Percentiles rank a stretch among this genome's conserved stretches.
Conservation (phyloP, 495 filamentous ascomycete species). For the Barbatosphaeria neglecta region DNA sequence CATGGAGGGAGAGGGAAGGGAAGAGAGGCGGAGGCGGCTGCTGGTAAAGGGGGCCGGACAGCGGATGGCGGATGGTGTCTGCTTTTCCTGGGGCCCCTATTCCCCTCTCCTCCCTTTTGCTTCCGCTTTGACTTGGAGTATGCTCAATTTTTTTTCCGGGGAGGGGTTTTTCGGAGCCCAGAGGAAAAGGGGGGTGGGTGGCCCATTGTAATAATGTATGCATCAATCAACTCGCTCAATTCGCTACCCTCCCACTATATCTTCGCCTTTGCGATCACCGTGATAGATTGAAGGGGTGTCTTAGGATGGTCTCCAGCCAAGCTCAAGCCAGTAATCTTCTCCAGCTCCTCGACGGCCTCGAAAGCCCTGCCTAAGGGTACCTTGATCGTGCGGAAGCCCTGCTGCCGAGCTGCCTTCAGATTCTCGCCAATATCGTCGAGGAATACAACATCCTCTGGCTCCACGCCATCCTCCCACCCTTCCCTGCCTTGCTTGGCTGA, state of each 20-base stretch:
- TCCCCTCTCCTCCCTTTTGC: too few species aligned
- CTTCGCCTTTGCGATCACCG: constrained; percentile 20
- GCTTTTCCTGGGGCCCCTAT: too few species aligned
- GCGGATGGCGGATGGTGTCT: too few species aligned
- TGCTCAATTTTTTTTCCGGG: too few species aligned
- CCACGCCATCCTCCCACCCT: constrained; percentile 41
- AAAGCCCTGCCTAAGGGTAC: constrained; percentile 66
- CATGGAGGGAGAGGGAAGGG: too few species aligned
- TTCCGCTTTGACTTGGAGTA: too few species aligned
- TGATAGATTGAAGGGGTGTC: constrained; percentile 26
- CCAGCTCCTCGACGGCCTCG: constrained; percentile 52
- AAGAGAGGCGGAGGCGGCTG: too few species aligned
- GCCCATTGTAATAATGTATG: too few species aligned
- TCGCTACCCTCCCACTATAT: constrained; percentile 14
- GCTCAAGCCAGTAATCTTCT: constrained; percentile 37
- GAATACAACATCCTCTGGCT: constrained; percentile 65
- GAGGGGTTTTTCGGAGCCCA: too few species aligned
- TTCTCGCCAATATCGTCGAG: constrained; percentile 96
- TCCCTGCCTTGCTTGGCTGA: constrained; percentile 1
- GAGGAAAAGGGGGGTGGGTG: too few species aligned
- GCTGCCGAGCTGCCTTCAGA: constrained; percentile 61
- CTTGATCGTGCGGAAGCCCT: constrained; percentile 74
- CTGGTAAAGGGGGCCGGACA: too few species aligned
- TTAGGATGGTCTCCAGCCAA: constrained; percentile 33
- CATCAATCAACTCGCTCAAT: not conserved